These are phyloP conservation scores for Amauroascus verrucosus DNA, from an alignment of 2,329 filamentous ascomycete genomes.

Conservation along the genomic window DNA sequence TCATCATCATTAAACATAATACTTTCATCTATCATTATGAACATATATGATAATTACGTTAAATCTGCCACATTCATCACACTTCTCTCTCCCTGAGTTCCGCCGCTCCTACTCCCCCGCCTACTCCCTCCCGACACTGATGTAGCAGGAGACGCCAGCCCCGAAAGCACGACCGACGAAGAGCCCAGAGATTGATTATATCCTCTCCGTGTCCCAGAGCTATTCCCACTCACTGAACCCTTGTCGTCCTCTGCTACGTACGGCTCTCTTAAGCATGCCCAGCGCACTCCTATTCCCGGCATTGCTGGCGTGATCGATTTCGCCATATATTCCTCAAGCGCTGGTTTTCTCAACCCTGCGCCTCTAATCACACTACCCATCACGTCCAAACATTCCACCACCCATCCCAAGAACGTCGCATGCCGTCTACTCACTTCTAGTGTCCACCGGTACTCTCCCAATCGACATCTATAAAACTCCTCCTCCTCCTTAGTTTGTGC, in stretches of 20 bases:
- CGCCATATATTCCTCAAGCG: constrained; percentile 40
- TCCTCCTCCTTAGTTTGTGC: constrained; percentile 79
- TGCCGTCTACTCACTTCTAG: constrained; percentile 74
- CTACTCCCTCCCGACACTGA: constrained; percentile 11
- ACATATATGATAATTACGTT: constrained; percentile 1
- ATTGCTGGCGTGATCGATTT: not conserved
- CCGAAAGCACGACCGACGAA: not conserved
- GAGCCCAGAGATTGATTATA: constrained; percentile 3
- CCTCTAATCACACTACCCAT: constrained; percentile 56
- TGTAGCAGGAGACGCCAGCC: constrained; percentile 11
- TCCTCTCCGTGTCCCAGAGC: not conserved
- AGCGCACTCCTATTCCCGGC: not conserved
- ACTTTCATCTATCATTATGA: constrained; percentile 6
- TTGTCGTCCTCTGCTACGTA: not conserved
- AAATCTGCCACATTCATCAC: constrained; percentile 10
- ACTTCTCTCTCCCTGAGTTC: not conserved
- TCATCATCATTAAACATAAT: not conserved
- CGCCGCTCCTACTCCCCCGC: constrained; percentile 4
- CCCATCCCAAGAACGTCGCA: constrained; percentile 47
- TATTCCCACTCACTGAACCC: constrained; percentile 1
- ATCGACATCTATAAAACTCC: constrained; percentile 75
- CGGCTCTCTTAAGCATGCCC: not conserved
- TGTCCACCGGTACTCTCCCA: constrained; percentile 91
- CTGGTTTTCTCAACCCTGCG: constrained; percentile 43
- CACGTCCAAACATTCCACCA: constrained; percentile 66